These are phyloP conservation scores for Gnomoniopsis smithogilvyi DNA, from an alignment of 2,329 filamentous ascomycete genomes.

Conservation along the genomic window DNA sequence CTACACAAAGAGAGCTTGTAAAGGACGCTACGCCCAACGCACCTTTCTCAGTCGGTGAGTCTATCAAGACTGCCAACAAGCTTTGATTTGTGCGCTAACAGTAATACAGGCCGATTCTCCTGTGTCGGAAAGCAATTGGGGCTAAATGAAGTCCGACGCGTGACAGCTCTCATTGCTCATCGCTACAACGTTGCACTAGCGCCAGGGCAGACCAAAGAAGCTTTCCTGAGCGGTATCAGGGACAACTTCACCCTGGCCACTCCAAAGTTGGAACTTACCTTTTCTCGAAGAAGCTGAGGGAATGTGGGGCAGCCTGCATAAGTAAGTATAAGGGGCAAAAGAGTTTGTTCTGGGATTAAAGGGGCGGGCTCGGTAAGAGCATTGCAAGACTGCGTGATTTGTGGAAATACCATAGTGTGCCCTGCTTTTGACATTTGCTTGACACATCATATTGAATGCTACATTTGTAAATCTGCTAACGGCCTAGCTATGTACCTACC, in stretches of 20 bases:
- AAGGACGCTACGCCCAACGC: constrained; percentile 3
- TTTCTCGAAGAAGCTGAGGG: constrained; percentile 4
- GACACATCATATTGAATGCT: no score
- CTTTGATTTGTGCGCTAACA: neutral
- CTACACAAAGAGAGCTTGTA: constrained; percentile 8
- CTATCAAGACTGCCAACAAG: neutral
- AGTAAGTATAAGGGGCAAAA: neutral
- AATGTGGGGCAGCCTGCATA: neutral
- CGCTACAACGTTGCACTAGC: constrained; percentile 20
- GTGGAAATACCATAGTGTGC: no score
- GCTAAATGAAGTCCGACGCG: constrained; percentile 12
- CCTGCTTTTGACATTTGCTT: no score
- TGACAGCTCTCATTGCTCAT: constrained; percentile 18
- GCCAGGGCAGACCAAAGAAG: constrained; percentile 18
- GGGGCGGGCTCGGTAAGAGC: neutral
- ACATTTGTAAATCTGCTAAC: no score
- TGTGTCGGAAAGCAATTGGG: constrained; percentile 14
- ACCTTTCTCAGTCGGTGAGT: constrained; percentile 12
- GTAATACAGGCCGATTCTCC: constrained; percentile 5
- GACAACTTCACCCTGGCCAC: constrained; percentile 20
- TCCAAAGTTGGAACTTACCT: constrained; percentile 1
- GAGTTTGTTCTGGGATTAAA: neutral
- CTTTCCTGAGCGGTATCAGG: constrained; percentile 20
- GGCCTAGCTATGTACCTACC: no score
- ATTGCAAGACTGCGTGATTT: neutral